A percentile compares a stretch with the other conserved stretches of the same genome.
phyloP scores from a whole-genome alignment of 2,329 filamentous ascomycete genomes.

The Aspergillus melleus region DNA sequence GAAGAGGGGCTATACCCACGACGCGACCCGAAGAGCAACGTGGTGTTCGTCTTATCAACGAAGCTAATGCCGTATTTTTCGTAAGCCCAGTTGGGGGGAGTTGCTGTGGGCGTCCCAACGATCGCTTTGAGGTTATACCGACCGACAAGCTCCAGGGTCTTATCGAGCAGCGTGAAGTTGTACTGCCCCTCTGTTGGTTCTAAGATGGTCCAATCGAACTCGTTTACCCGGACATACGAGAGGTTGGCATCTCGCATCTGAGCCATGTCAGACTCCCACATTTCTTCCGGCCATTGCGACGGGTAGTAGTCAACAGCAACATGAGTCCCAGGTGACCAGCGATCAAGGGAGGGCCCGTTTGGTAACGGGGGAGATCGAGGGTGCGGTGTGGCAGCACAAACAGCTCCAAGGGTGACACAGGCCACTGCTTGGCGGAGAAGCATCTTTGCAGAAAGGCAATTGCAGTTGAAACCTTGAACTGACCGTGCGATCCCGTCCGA shows the following conservation, averaged over 20 bases:
- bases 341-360: neutral
- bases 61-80: neutral
- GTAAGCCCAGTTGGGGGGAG: neutral
- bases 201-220: neutral
- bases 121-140: neutral
- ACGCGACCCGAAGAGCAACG: neutral
- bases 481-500: too few relatives aligned
- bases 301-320: neutral
- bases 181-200: neutral
- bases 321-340: neutral
- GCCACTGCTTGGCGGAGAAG: too few relatives aligned
- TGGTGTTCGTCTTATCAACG: neutral
- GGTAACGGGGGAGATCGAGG: neutral
- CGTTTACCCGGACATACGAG: neutral
- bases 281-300: neutral
- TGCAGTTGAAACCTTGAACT: too few relatives aligned
- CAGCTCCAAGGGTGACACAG: neutral
- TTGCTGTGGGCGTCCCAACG: neutral
- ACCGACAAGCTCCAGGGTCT: neutral
- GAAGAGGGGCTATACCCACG: neutral
- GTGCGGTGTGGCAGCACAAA: neutral
- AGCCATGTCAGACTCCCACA: neutral
- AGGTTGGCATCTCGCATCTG: neutral
- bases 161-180: neutral
- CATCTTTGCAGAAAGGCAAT: too few relatives aligned